Conservation (phyloP, 768 basidiomycete genomes). For the Suillus variegatus region DNA sequence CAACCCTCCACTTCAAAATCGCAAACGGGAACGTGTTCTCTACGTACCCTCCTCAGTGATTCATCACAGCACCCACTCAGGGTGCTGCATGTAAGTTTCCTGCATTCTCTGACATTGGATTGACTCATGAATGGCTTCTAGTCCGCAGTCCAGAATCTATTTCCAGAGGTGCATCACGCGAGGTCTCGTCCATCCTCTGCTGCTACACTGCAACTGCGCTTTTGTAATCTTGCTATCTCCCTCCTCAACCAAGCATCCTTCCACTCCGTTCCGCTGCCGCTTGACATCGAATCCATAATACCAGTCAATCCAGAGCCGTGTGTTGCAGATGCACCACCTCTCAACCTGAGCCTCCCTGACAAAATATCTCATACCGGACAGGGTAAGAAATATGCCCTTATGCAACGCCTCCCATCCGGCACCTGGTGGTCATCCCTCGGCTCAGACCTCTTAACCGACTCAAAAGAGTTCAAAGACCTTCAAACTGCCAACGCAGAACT, state of each 20-base stretch:
- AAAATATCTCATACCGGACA: slow-evolving; percentile 30
- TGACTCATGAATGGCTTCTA: slow-evolving; percentile 24
- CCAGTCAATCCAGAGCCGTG: slow-evolving; percentile 20
- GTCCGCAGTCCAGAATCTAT: slow-evolving; percentile 67
- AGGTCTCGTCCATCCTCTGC: slow-evolving; percentile 64
- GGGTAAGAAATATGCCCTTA: slow-evolving; percentile 68
- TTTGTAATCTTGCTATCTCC: slow-evolving; percentile 72
- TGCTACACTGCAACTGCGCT: slow-evolving; percentile 68
- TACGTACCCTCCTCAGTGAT: slow-evolving; percentile 59
- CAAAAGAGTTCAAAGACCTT: slow-evolving; percentile 48
- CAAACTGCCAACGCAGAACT: slow-evolving; percentile 73
- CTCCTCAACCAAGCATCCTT: slow-evolving; percentile 72
- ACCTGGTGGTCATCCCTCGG: slow-evolving; percentile 80
- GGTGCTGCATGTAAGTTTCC: slow-evolving; percentile 53
- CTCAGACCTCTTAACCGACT: slow-evolving; percentile 41
- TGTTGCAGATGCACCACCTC: slow-evolving; percentile 21
- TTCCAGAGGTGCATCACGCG: slow-evolving; percentile 67
- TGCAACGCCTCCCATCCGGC: slow-evolving; percentile 76
- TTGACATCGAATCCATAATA: slow-evolving; percentile 48
- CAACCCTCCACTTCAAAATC: slow-evolving; percentile 43
- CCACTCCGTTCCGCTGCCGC: slow-evolving; percentile 44
- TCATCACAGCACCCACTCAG: slow-evolving; percentile 54
- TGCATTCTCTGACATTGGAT: slow-evolving; percentile 15
- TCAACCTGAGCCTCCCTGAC: slow-evolving; percentile 21
- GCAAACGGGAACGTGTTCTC: slow-evolving; percentile 40